Percentiles rank a stretch among this genome's conserved stretches.
Conservation (phyloP, 192 early-diverging fungal genomes). For the Globomyces pollinis-pini region DNA sequence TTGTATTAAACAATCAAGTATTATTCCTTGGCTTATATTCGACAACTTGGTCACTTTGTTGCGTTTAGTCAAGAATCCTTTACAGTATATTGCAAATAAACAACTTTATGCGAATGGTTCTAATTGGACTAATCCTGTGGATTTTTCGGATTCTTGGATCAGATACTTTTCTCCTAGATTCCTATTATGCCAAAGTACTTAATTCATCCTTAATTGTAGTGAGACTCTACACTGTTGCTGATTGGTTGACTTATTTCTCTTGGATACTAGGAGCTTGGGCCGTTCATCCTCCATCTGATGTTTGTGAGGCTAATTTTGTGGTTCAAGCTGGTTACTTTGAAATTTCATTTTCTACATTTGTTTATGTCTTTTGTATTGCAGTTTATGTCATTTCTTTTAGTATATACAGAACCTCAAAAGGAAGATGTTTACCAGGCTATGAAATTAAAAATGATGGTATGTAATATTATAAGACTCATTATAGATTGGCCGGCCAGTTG, state of each 20-base stretch:
- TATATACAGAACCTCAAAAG: background rate
- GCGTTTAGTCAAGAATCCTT: background rate
- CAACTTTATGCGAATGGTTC: background rate
- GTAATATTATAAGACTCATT: too few species aligned
- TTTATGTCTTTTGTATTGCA: background rate
- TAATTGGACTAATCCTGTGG: constrained; percentile 2
- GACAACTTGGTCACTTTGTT: constrained; percentile 4
- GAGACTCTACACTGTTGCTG: background rate
- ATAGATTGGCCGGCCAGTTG: background rate
- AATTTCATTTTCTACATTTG: background rate
- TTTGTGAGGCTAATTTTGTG: background rate
- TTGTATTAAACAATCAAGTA: constrained; percentile 1
- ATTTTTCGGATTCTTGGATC: background rate
- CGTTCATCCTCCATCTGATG: background rate
- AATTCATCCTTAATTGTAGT: too few species aligned
- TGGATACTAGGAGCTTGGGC: constrained; percentile 10
- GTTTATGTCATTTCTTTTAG: constrained; percentile 1
- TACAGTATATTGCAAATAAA: constrained; percentile 7
- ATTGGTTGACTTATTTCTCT: constrained; percentile 6
- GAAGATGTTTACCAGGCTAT: background rate
- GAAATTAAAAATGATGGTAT: background rate
- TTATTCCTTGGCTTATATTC: constrained; percentile 2
- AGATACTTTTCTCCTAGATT: background rate
- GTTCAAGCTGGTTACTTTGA: constrained; percentile 2
- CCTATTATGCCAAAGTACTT: background rate